Percentiles rank a stretch among this genome's conserved stretches.
Conservation (phyloP, 345 rosid genomes). For the Heritiera littoralis region DNA sequence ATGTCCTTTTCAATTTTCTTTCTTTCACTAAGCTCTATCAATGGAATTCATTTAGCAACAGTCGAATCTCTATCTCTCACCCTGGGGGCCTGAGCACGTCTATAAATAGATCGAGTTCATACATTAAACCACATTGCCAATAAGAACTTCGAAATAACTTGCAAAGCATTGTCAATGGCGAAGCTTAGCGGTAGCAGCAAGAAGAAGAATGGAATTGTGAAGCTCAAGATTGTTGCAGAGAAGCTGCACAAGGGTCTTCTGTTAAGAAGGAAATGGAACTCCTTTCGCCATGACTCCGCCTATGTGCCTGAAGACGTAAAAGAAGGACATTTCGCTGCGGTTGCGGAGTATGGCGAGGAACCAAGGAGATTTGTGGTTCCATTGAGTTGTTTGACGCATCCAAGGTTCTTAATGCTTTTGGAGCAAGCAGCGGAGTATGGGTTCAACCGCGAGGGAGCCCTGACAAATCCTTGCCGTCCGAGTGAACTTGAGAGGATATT, state of each 20-base stretch:
- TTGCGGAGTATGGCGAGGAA: conserved; percentile 26
- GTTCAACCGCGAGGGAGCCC: conserved; percentile 18
- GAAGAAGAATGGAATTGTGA: conserved; percentile 39
- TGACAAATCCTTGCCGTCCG: conserved; percentile 19
- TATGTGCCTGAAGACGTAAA: conserved; percentile 34
- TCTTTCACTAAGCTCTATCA: background rate
- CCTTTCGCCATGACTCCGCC: background rate
- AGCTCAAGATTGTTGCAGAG: conserved; percentile 31
- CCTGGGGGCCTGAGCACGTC: background rate
- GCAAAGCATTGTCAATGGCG: conserved; percentile 26
- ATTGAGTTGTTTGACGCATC: conserved; percentile 30
- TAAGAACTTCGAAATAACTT: background rate
- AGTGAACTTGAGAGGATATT: conserved; percentile 11
- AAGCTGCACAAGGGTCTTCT: conserved; percentile 36
- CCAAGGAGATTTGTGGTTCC: conserved; percentile 35
- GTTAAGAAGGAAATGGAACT: conserved; percentile 21
- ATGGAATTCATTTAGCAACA: background rate
- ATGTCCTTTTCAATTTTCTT: background rate
- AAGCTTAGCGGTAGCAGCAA: conserved; percentile 35
- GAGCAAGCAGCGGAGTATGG: conserved; percentile 25
- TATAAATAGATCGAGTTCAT: background rate
- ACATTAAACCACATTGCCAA: no score
- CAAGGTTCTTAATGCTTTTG: conserved; percentile 21
- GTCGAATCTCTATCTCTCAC: conserved; percentile 3
- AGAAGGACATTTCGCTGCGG: conserved; percentile 35